Evolutionary conservation across 495 filamentous ascomycete species (phyloP).

Genomic region (Viridothelium virens): DNA sequence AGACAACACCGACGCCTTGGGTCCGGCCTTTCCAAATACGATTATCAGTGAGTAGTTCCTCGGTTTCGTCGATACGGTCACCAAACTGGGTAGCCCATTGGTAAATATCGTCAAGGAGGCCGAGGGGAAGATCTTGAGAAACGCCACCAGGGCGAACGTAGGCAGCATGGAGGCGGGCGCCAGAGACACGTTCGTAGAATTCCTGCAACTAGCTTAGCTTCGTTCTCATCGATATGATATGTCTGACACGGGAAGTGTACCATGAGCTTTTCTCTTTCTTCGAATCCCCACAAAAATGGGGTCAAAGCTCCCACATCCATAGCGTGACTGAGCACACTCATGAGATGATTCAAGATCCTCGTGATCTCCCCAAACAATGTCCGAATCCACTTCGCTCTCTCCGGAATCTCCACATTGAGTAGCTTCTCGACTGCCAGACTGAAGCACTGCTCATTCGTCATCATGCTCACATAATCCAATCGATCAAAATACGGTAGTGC

Average conservation of each 20-base stretch:
- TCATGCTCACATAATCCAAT: conserved; percentile 99
- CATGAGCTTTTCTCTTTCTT: conserved; percentile 99
- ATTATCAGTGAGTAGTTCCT: conserved; percentile 98
- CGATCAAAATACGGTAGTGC: conserved; percentile 98
- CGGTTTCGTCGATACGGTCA: conserved; percentile 98
- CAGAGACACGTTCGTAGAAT: conserved; percentile 99
- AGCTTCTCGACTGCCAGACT: conserved; percentile 94
- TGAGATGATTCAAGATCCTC: conserved; percentile 90
- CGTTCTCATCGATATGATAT: not conserved
- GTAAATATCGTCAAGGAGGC: conserved; percentile 97
- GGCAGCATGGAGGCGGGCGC: conserved; percentile 94
- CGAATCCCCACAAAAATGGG: conserved; percentile 98
- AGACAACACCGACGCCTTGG: conserved; percentile 83
- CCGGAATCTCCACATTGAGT: conserved; percentile 92
- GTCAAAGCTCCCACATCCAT: conserved; percentile 99
- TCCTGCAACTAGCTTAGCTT: conserved; percentile 51
- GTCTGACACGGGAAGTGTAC: conserved; percentile 39
- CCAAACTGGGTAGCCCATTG: conserved; percentile 99
- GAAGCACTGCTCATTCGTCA: conserved; percentile 99
- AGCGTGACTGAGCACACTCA: conserved; percentile 95
- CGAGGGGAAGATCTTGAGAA: conserved; percentile 86
- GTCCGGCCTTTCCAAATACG: conserved; percentile 96
- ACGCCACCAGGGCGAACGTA: conserved; percentile 98
- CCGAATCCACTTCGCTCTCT: conserved; percentile 92
- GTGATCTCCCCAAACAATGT: conserved; percentile 97